phyloP scores from a whole-genome alignment of 1,139 yeast genomes.

The Hanseniaspora sp. region DNA sequence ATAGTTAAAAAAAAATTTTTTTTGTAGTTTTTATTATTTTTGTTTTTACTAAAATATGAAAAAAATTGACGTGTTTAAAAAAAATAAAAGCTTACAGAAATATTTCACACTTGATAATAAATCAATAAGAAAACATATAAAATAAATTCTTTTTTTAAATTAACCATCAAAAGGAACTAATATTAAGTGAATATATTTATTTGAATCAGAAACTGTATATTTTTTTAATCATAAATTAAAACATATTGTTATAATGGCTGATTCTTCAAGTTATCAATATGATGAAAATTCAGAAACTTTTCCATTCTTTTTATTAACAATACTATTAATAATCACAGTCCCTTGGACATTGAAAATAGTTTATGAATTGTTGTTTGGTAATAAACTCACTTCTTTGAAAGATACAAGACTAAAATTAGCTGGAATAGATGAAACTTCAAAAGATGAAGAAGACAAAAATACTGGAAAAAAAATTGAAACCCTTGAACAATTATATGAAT shows the following conservation, averaged over 20 bases:
- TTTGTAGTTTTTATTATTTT: background rate
- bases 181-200: no score
- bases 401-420: conserved; percentile 4
- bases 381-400: conserved; percentile 16
- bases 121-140: no score
- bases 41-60: no score
- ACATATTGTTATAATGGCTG: background rate
- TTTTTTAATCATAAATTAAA: no score
- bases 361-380: conserved; percentile 20
- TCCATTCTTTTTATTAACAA: conserved; percentile 84
- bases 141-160: no score
- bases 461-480: conserved; percentile 1
- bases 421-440: background rate
- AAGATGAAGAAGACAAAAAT: background rate
- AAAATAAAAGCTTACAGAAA: no score
- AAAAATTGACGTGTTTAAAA: no score
- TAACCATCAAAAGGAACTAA: no score
- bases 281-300: conserved; percentile 91
- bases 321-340: conserved; percentile 51
- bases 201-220: no score
- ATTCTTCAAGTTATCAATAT: conserved; percentile 42
- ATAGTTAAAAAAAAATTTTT: background rate
- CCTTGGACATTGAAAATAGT: conserved; percentile 52
- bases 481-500: conserved; percentile 14
- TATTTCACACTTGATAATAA: no score